Conservation (phyloP, 345 rosid genomes). For the Cardamine occulta region DNA sequence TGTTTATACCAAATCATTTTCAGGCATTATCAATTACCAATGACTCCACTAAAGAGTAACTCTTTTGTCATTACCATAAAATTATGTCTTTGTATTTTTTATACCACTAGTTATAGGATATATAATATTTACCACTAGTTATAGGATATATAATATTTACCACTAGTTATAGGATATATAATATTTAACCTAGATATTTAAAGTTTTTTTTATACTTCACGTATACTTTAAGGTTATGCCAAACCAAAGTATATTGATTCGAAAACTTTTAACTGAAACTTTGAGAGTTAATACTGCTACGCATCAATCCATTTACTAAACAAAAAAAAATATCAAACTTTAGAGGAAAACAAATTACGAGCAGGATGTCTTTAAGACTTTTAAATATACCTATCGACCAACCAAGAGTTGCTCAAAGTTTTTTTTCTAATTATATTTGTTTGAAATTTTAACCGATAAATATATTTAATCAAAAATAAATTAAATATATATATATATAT, state of each 20-base stretch:
- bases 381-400: background rate
- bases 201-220: background rate
- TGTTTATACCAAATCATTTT: slow-evolving; percentile 4
- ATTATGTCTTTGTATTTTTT: background rate
- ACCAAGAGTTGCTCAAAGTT: background rate
- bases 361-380: background rate
- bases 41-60: slow-evolving; percentile 14
- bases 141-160: background rate
- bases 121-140: background rate
- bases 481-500: too few species aligned
- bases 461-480: too few species aligned
- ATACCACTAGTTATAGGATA: background rate
- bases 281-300: background rate
- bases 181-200: background rate
- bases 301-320: background rate
- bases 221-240: slow-evolving; percentile 8
- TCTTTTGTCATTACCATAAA: slow-evolving; percentile 13
- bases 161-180: background rate
- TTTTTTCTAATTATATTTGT: too few species aligned
- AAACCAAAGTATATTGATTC: background rate
- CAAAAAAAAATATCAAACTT: too few species aligned
- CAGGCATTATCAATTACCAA: background rate
- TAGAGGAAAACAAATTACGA: too few species aligned
- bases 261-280: background rate
- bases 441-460: too few species aligned